These are phyloP conservation scores for Blastosporella zonata DNA, from an alignment of 1,284 basidiomycete genomes.

Conservation along the genomic window DNA sequence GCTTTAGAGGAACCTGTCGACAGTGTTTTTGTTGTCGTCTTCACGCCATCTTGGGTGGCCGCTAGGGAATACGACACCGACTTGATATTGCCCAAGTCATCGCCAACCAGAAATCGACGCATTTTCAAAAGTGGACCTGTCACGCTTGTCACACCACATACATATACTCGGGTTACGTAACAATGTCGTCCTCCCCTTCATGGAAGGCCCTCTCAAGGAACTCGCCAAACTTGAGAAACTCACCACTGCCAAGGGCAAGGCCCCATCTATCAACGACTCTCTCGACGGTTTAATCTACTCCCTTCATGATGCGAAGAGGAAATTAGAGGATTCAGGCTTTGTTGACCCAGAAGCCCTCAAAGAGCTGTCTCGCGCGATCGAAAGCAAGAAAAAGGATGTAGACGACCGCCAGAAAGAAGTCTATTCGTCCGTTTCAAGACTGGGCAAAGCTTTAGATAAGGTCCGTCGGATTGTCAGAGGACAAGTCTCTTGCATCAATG, in stretches of 20 bases:
- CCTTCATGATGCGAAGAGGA: constrained; percentile 57
- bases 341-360: constrained; percentile 52
- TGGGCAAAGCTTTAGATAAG: constrained; percentile 89
- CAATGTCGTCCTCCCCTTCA: constrained; percentile 25
- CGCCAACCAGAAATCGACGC: constrained; percentile 67
- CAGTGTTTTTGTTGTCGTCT: constrained; percentile 30
- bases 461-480: constrained; percentile 37
- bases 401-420: constrained; percentile 88
- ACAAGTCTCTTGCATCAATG: not conserved
- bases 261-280: constrained; percentile 57
- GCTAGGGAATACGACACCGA: constrained; percentile 41
- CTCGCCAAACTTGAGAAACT: constrained; percentile 69
- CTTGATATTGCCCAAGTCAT: constrained; percentile 73
- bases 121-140: constrained; percentile 32
- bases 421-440: constrained; percentile 69
- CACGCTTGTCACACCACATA: not conserved
- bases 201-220: constrained; percentile 75
- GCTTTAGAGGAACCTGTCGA: constrained; percentile 32
- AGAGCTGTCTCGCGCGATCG: constrained; percentile 57
- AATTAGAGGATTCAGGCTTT: constrained; percentile 46
- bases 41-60: constrained; percentile 17
- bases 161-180: constrained; percentile 13
- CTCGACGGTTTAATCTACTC: constrained; percentile 67
- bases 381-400: constrained; percentile 76
- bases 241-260: constrained; percentile 52